Evolutionary conservation across 2,329 filamentous ascomycete species (phyloP).

Genomic region (Aureobasidium sp.): DNA sequence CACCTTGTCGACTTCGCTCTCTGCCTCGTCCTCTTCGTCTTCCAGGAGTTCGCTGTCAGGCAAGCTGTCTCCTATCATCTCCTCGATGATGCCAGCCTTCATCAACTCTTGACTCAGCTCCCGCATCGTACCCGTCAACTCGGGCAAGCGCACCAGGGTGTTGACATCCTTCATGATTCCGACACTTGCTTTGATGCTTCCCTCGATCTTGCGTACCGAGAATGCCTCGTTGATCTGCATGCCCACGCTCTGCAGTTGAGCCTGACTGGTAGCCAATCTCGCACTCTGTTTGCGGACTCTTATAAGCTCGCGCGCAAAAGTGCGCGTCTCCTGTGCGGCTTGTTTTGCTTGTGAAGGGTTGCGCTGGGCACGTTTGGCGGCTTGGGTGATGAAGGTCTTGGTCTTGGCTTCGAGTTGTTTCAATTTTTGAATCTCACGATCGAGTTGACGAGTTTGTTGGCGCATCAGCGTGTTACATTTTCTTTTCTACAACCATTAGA

Average conservation of each 20-base stretch:
- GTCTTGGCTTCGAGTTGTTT: constrained; percentile 77
- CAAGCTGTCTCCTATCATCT: constrained; percentile 85
- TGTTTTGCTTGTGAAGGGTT: constrained; percentile 74
- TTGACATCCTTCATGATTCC: constrained; percentile 98
- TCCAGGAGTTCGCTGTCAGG: constrained; percentile 66
- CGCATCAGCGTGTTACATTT: constrained; percentile 93
- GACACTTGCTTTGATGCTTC: constrained; percentile 75
- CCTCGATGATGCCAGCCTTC: constrained; percentile 93
- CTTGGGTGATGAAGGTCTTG: constrained; percentile 73
- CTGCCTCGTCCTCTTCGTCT: constrained; percentile 67
- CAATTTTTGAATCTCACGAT: constrained; percentile 78
- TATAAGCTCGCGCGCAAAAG: constrained; percentile 82
- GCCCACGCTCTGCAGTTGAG: constrained; percentile 84
- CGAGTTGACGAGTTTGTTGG: constrained; percentile 83
- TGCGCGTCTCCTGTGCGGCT: constrained; percentile 73
- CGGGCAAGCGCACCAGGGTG: constrained; percentile 71
- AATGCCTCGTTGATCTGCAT: constrained; percentile 99
- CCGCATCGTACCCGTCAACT: constrained; percentile 82
- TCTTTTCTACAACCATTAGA: constrained; percentile 57
- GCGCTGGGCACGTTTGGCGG: constrained; percentile 71
- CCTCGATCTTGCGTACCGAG: constrained; percentile 90
- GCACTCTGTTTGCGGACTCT: constrained; percentile 67
- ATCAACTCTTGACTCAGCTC: constrained; percentile 81
- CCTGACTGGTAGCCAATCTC: constrained; percentile 77
- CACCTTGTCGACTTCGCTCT: constrained; percentile 84